Conservation (phyloP, 1,284 basidiomycete species). For the Boletus smithii region DNA sequence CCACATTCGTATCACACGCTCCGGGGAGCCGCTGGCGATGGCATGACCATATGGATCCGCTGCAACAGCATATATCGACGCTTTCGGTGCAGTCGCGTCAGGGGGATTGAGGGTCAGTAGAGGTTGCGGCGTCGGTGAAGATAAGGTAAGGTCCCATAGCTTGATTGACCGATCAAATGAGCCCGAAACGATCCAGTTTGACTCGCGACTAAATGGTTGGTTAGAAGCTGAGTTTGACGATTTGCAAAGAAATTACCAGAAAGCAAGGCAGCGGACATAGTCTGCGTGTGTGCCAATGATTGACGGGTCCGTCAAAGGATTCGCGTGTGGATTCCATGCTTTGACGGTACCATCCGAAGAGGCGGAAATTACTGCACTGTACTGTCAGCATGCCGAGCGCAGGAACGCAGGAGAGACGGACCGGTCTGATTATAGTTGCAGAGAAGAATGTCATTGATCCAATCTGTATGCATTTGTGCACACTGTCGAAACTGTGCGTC, state of each 20-base stretch:
- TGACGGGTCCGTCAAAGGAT: conserved; percentile 50
- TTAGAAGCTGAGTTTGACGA: conserved; percentile 12
- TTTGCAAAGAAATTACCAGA: conserved; percentile 48
- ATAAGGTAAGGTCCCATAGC: conserved; percentile 83
- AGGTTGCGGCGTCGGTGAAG: conserved; percentile 40
- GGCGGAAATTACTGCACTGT: conserved; percentile 74
- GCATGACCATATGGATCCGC: conserved; percentile 77
- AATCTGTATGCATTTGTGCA: conserved; percentile 86
- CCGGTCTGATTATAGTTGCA: conserved; percentile 92
- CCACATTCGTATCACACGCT: conserved; percentile 88
- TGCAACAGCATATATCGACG: conserved; percentile 77
- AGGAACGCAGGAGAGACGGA: conserved; percentile 32
- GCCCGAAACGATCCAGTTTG: conserved; percentile 88
- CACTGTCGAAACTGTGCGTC: conserved; percentile 73
- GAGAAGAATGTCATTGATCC: conserved; percentile 94
- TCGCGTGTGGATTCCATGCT: conserved; percentile 87
- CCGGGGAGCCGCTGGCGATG: conserved; percentile 88
- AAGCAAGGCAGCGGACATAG: conserved; percentile 85
- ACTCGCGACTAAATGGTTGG: conserved; percentile 53
- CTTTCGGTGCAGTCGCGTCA: conserved; percentile 62
- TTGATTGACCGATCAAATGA: conserved; percentile 94
- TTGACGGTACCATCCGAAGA: conserved; percentile 96
- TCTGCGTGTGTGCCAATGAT: conserved; percentile 87
- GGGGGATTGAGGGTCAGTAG: conserved; percentile 60
- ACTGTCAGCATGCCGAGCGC: conserved; percentile 6